A percentile compares a stretch with the other conserved stretches of the same genome.
These are phyloP conservation scores for Neoarthrinium moseri DNA, from an alignment of 2,329 filamentous ascomycete genomes.

Conservation along the genomic window DNA sequence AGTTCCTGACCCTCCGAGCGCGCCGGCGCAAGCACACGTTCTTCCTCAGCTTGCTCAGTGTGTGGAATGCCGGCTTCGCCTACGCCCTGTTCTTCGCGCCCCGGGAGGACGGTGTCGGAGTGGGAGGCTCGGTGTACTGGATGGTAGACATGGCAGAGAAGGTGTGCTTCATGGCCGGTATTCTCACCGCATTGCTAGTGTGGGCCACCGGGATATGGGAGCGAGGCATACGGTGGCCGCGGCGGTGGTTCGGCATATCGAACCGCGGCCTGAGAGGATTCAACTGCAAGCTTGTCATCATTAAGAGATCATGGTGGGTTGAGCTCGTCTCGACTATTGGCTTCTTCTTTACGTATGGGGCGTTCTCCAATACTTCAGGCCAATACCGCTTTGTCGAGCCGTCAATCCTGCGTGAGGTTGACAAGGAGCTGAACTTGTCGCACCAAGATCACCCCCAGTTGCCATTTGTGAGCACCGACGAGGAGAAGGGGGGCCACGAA, in stretches of 20 bases:
- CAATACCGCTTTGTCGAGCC: conserved; percentile 79
- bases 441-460: conserved; percentile 38
- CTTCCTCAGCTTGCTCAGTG: conserved; percentile 74
- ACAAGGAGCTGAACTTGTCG: conserved; percentile 54
- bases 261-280: conserved; percentile 88
- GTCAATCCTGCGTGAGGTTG: conserved; percentile 55
- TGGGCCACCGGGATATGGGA: conserved; percentile 98
- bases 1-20: conserved; percentile 87
- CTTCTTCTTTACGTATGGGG: conserved; percentile 76
- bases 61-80: conserved; percentile 82
- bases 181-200: conserved; percentile 82
- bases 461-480: conserved; percentile 42
- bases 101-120: conserved; percentile 87
- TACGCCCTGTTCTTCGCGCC: conserved; percentile 94
- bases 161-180: conserved; percentile 85
- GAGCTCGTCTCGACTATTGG: conserved; percentile 71
- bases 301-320: conserved; percentile 77
- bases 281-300: conserved; percentile 94
- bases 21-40: conserved; percentile 90
- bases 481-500: conserved; percentile 70
- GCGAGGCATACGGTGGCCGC: conserved; percentile 88
- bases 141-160: conserved; percentile 87
- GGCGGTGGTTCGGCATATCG: conserved; percentile 83
- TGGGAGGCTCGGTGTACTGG: conserved; percentile 96
- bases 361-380: conserved; percentile 65